Conservation (phyloP, 805 yeast species). For the Starmera quercuum region DNA sequence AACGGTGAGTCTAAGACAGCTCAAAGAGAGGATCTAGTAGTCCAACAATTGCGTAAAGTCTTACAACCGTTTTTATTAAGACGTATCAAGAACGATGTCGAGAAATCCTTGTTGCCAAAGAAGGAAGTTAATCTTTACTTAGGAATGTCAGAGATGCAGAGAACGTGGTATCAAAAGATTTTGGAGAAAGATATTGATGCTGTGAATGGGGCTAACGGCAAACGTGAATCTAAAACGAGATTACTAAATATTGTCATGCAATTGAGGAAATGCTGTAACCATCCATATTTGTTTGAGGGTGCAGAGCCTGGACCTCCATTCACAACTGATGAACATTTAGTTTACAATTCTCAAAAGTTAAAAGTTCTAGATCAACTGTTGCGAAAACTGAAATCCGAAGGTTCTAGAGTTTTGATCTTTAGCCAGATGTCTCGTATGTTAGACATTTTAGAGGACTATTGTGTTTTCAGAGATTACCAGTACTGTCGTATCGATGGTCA, state of each 20-base stretch:
- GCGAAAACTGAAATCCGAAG: slow-evolving; percentile 54
- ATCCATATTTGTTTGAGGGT: slow-evolving; percentile 79
- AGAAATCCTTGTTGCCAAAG: slow-evolving; percentile 67
- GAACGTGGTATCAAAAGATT: slow-evolving; percentile 67
- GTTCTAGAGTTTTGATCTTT: slow-evolving; percentile 71
- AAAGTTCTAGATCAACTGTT: slow-evolving; percentile 62
- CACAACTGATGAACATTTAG: slow-evolving; percentile 78
- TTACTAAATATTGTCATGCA: slow-evolving; percentile 79
- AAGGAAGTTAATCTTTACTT: slow-evolving; percentile 67
- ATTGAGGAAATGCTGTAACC: slow-evolving; percentile 77
- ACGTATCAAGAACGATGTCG: slow-evolving; percentile 77
- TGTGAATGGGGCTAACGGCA: slow-evolving; percentile 73
- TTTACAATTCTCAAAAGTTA: slow-evolving; percentile 65
- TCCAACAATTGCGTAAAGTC: slow-evolving; percentile 68
- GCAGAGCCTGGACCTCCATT: slow-evolving; percentile 89
- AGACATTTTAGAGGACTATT: slow-evolving; percentile 76
- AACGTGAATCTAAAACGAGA: slow-evolving; percentile 68
- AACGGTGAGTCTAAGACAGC: slow-evolving; percentile 26
- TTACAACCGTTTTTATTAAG: slow-evolving; percentile 68
- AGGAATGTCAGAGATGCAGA: slow-evolving; percentile 74
- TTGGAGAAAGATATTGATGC: slow-evolving; percentile 79
- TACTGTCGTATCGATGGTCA: slow-evolving; percentile 82
- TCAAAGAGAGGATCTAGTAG: slow-evolving; percentile 39
- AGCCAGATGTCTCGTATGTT: slow-evolving; percentile 80
- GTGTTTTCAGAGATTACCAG: slow-evolving; percentile 57